These are phyloP conservation scores for California macrophylla DNA, from an alignment of 441 rosid genomes.

Conservation along the genomic window DNA sequence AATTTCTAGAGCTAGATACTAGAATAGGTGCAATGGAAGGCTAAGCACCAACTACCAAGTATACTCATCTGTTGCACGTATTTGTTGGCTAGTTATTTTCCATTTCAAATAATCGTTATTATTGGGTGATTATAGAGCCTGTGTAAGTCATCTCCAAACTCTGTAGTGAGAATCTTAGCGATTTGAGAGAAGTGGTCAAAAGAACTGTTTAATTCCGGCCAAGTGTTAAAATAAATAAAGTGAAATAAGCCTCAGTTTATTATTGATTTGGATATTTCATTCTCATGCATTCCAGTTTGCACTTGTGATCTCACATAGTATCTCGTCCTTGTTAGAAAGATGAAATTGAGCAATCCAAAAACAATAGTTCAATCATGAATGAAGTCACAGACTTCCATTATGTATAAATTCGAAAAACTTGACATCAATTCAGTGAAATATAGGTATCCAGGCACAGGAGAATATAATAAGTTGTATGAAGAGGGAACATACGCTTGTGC, in stretches of 20 bases:
- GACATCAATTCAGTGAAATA: conserved; percentile 3
- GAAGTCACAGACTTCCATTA: neutral
- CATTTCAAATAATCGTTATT: neutral
- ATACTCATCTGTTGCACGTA: neutral
- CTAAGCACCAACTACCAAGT: neutral
- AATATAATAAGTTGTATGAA: conserved; percentile 50
- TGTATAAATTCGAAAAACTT: neutral
- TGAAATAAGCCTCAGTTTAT: too few relatives aligned
- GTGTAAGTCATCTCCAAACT: neutral
- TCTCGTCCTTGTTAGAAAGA: too few relatives aligned
- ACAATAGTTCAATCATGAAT: neutral
- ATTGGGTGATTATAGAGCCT: neutral
- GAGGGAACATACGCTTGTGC: conserved; percentile 72
- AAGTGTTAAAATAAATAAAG: neutral
- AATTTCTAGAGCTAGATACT: neutral
- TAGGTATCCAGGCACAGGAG: conserved; percentile 83
- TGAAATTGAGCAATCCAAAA: neutral
- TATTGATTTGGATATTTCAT: too few relatives aligned
- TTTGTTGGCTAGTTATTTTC: neutral
- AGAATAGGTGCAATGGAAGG: neutral
- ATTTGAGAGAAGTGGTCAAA: neutral
- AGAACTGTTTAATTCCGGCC: neutral
- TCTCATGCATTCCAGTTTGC: too few relatives aligned
- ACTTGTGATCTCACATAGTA: too few relatives aligned
- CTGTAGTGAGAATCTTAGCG: neutral